Evolutionary conservation across 1,139 yeast genomes (phyloP).

Genomic region (Pichia kudriavzevii): DNA sequence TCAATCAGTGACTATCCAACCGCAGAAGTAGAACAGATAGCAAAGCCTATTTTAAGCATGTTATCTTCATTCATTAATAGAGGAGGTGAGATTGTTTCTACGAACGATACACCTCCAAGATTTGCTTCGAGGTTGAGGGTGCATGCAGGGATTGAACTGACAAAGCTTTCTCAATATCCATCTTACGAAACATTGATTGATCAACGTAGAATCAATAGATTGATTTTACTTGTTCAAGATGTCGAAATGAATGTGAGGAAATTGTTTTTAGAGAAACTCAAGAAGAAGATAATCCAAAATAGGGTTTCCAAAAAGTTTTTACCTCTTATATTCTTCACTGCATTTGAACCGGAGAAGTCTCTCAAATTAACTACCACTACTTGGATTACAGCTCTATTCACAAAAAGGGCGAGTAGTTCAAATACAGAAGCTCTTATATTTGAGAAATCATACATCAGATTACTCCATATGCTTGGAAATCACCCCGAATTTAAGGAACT

Average conservation of each 20-base stretch:
- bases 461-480: conserved; percentile 67
- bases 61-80: conserved; percentile 61
- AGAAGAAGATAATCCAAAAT: conserved; percentile 44
- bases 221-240: conserved; percentile 63
- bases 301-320: conserved; percentile 57
- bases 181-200: conserved; percentile 46
- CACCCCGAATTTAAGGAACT: conserved; percentile 58
- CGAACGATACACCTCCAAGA: conserved; percentile 50
- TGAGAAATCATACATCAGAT: conserved; percentile 60
- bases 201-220: conserved; percentile 43
- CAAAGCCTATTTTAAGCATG: conserved; percentile 61
- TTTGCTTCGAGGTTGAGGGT: conserved; percentile 59
- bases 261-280: conserved; percentile 44
- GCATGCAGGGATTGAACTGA: conserved; percentile 56
- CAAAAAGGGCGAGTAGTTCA: conserved; percentile 25
- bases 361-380: conserved; percentile 47
- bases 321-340: conserved; percentile 63
- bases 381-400: conserved; percentile 66
- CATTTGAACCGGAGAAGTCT: conserved; percentile 58
- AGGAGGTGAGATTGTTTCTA: conserved; percentile 72
- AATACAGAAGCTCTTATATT: conserved; percentile 37
- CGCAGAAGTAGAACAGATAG: conserved; percentile 31
- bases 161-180: conserved; percentile 58
- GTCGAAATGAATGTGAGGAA: conserved; percentile 51
- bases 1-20: conserved; percentile 31